Evolutionary conservation across 495 filamentous ascomycete genomes (phyloP), one percentile per base, ranked within the genome.

Genomic region (Xylaria longipes): DNA sequence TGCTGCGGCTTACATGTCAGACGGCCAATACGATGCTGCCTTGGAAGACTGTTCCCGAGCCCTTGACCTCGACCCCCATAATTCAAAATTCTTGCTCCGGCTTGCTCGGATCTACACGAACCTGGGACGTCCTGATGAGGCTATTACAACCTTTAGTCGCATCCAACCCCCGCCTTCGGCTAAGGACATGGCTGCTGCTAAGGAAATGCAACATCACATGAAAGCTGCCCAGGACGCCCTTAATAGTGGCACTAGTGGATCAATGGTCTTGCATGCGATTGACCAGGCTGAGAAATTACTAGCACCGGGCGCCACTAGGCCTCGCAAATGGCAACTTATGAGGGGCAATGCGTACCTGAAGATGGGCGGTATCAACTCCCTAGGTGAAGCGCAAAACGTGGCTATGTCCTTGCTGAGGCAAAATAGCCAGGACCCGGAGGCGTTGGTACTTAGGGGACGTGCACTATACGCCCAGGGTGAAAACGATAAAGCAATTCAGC

Each of bases 381-480:
- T 97, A 4, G 94, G 94, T 45, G 95, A 97, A 76, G 95, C 93
- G 17, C 93, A 97, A 81, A 95, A 94, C 78, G 88, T 98, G 25
- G 95, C 94, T 63, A 97, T 98, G 88, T 86, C 85, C 1, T 80
- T 99, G 71, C 86, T 99, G 37, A 88, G 96, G 29, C 86, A 90
- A 74, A 98, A 98, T 82, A 92, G 83, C 82, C 90, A 93, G 78
- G 96, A 99, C 78, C 94, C 96, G 14, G 97, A 99, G 81, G 97
- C 96, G 2, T 82, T 98, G 75, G 91, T 98, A 46, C 85, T 99
- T 66, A 90, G 96, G 52, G 96, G 96, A 31, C 89, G 94, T 64
- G 92, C 94, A 9, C 85, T 96, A 70, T 98, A 98, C 76, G 91
- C 90, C 7, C 91, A 94, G 78, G 96, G 96, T 31, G 97, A 99